phyloP scores from a whole-genome alignment of 2,329 filamentous ascomycete genomes.

The Rutstroemia sp. region DNA sequence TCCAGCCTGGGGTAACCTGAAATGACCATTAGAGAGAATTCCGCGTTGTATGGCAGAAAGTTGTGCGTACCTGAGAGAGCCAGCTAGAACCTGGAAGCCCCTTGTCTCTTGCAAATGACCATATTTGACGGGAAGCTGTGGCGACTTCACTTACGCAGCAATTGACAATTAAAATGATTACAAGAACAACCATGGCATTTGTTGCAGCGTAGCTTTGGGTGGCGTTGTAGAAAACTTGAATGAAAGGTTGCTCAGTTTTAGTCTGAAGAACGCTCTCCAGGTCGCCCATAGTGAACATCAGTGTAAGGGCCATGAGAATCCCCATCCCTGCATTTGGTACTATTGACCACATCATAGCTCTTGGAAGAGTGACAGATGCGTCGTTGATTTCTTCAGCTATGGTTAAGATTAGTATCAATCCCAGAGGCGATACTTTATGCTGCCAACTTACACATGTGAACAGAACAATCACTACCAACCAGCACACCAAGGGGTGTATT shows the following conservation, averaged over 20 bases:
- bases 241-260: constrained; percentile 29
- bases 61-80: constrained; percentile 31
- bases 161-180: constrained; percentile 32
- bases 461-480: constrained; percentile 23
- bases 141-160: constrained; percentile 31
- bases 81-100: constrained; percentile 34
- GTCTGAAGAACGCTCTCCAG: constrained; percentile 24
- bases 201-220: constrained; percentile 31
- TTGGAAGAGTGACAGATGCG: constrained; percentile 38
- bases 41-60: constrained; percentile 15
- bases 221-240: constrained; percentile 26
- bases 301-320: constrained; percentile 33
- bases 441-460: constrained; percentile 29
- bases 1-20: constrained; percentile 11
- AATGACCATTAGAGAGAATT: constrained; percentile 17
- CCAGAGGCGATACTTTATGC: not conserved
- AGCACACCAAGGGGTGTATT: constrained; percentile 28
- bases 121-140: constrained; percentile 32
- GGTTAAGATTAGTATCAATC: not conserved
- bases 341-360: constrained; percentile 32
- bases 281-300: constrained; percentile 33
- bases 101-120: constrained; percentile 37
- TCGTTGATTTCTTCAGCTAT: constrained; percentile 40
- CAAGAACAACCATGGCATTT: constrained; percentile 38
- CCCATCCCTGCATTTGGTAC: constrained; percentile 32